Percentiles rank a stretch among this genome's conserved stretches.
Conservation (phyloP, 2,329 filamentous ascomycete genomes). For the Neocatenulostroma microsporum region DNA sequence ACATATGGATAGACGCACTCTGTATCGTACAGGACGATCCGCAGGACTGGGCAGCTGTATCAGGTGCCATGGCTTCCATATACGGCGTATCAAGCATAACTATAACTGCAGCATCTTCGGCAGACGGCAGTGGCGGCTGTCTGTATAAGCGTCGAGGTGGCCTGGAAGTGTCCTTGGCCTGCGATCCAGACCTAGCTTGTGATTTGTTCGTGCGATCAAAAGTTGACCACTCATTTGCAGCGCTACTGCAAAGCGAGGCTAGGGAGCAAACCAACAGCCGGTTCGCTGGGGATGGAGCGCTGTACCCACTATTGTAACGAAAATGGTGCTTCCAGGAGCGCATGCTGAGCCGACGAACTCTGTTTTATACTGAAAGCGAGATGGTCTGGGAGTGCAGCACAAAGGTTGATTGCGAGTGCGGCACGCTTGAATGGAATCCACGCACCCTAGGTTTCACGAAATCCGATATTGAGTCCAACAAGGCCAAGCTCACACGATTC, state of each 20-base stretch:
- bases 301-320: not conserved
- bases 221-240: not conserved
- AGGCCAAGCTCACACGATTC: not conserved
- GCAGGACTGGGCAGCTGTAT: slow-evolving; percentile 10
- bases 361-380: not conserved
- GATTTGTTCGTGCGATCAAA: not conserved
- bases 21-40: slow-evolving; percentile 12
- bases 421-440: not conserved
- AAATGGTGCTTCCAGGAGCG: not conserved
- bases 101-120: slow-evolving; percentile 9
- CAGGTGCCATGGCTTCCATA: slow-evolving; percentile 10
- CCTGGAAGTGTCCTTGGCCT: not conserved
- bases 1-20: slow-evolving; percentile 15
- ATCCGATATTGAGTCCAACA: not conserved
- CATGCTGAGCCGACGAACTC: not conserved
- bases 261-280: too few relatives aligned
- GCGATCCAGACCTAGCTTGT: not conserved
- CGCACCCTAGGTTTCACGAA: not conserved
- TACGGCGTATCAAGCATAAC: slow-evolving; percentile 9
- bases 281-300: too few relatives aligned
- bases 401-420: not conserved
- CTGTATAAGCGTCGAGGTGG: not conserved
- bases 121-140: slow-evolving; percentile 1
- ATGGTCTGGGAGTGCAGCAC: not conserved
- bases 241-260: too few relatives aligned